Conservation (phyloP, 169 alveolate genomes). For the Cyclospora cayetanensis region DNA sequence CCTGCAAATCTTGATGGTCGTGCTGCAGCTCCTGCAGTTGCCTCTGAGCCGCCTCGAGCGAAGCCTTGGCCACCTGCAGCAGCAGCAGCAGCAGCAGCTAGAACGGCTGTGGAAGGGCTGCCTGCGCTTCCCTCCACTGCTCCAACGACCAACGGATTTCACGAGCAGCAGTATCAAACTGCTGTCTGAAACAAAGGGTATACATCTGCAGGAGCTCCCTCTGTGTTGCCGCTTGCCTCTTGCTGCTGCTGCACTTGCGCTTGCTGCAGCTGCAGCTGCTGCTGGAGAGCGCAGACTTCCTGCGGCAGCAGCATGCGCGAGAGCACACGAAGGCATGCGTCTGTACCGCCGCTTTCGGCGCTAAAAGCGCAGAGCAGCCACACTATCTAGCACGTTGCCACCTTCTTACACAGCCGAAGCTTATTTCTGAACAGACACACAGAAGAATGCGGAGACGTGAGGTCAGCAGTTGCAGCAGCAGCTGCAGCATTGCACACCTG, state of each 20-base stretch:
- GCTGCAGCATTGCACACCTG: constrained; percentile 23
- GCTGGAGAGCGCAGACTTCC: constrained; percentile 10
- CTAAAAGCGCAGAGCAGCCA: no score
- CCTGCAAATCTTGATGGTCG: constrained; percentile 15
- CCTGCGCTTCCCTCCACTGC: no score
- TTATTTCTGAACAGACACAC: no score
- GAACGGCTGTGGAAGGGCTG: neutral
- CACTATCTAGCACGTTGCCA: no score
- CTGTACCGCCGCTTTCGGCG: no score
- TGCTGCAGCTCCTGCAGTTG: constrained; percentile 32
- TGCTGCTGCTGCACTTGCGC: constrained; percentile 13
- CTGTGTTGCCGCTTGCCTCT: neutral
- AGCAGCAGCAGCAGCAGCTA: constrained; percentile 24
- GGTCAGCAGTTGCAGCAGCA: neutral
- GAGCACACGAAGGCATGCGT: no score
- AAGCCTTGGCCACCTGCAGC: constrained; percentile 1
- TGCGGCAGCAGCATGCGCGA: neutral
- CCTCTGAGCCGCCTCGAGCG: neutral
- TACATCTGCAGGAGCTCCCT: neutral
- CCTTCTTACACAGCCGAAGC: no score
- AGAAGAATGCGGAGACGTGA: no score
- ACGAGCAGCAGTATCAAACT: no score
- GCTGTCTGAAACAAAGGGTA: neutral
- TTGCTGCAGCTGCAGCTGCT: constrained; percentile 47
- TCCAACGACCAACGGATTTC: no score